Conservation (phyloP, 2,329 filamentous ascomycete species). For the Fusarium euwallaceae region DNA sequence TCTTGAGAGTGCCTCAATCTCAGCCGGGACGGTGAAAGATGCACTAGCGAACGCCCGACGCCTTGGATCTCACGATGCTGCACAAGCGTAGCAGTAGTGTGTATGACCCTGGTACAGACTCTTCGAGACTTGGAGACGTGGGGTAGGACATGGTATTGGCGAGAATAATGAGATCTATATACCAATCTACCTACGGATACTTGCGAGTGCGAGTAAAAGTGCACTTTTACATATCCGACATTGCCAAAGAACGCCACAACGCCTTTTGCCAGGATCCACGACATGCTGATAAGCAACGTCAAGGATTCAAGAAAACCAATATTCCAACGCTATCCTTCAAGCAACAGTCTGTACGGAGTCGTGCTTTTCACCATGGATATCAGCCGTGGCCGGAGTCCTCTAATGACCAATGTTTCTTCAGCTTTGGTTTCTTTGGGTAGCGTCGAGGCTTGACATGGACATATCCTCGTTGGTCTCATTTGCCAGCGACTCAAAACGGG, state of each 20-base stretch:
- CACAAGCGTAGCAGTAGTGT: constrained; percentile 1
- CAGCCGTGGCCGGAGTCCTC: background rate
- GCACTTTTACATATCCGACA: background rate
- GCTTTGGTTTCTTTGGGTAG: background rate
- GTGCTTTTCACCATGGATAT: background rate
- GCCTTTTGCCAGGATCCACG: constrained; percentile 10
- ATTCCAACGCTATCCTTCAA: background rate
- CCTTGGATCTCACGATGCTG: background rate
- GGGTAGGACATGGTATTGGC: background rate
- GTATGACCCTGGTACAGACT: background rate
- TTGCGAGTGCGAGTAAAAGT: background rate
- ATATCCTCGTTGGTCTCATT: constrained; percentile 15
- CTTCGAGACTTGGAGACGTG: background rate
- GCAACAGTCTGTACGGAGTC: background rate
- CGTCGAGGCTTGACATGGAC: constrained; percentile 8
- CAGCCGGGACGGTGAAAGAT: background rate
- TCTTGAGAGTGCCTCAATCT: background rate
- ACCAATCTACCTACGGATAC: background rate
- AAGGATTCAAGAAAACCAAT: background rate
- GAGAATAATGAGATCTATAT: constrained; percentile 2
- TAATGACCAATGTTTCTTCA: background rate
- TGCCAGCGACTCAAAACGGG: constrained; percentile 1
- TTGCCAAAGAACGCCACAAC: constrained; percentile 6
- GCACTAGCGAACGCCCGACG: background rate
- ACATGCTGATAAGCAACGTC: background rate